phyloP scores from a whole-genome alignment of 2,329 filamentous ascomycete genomes.

The Fusarium staphyleae region DNA sequence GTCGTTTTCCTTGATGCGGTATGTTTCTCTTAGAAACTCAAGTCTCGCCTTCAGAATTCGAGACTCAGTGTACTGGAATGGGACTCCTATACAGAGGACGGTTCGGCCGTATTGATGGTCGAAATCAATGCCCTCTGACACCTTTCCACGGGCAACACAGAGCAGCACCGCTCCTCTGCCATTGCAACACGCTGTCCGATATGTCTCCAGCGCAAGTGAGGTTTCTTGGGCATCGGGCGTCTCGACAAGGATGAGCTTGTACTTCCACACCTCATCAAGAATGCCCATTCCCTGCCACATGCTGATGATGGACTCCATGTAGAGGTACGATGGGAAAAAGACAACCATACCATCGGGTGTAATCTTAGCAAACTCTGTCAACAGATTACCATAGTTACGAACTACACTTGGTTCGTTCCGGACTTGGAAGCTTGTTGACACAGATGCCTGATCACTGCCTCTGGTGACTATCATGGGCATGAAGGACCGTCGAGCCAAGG shows the following conservation, averaged over 20 bases:
- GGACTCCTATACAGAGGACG: constrained; percentile 94
- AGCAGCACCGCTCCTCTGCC: constrained; percentile 91
- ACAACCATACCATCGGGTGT: constrained; percentile 98
- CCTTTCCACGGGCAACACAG: constrained; percentile 95
- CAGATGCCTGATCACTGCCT: constrained; percentile 90
- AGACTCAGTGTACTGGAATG: constrained; percentile 98
- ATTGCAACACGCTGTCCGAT: constrained; percentile 96
- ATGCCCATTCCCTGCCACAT: constrained; percentile 99
- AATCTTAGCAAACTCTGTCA: constrained; percentile 94
- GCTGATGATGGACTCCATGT: constrained; percentile 99
- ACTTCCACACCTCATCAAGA: constrained; percentile 97
- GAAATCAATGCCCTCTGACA: constrained; percentile 98
- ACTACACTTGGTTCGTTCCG: constrained; percentile 97
- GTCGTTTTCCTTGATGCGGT: constrained; percentile 95
- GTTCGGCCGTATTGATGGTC: constrained; percentile 98
- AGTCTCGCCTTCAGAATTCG: constrained; percentile 94
- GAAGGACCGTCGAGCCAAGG: constrained; percentile 91
- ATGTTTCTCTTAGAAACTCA: constrained; percentile 96
- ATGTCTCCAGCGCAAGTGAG: constrained; percentile 92
- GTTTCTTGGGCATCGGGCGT: constrained; percentile 98
- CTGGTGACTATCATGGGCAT: constrained; percentile 97
- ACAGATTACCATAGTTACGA: constrained; percentile 90
- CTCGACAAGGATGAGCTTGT: constrained; percentile 97
- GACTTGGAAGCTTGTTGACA: constrained; percentile 94
- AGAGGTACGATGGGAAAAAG: constrained; percentile 97